Conservation (phyloP, 2,329 filamentous ascomycete species). For the Fusarium continuum region DNA sequence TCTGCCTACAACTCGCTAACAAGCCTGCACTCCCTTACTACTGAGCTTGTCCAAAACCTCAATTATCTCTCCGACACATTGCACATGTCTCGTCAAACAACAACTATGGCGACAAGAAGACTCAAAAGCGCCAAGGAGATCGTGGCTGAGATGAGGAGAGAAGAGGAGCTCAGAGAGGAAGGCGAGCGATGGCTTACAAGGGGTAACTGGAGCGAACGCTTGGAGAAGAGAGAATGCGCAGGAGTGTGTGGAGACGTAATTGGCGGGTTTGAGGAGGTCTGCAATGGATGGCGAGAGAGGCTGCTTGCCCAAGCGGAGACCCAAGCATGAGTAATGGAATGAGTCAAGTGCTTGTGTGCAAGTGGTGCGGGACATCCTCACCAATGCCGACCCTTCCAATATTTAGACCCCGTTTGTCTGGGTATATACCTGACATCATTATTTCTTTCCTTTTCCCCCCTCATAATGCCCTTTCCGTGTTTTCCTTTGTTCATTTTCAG, state of each 20-base stretch:
- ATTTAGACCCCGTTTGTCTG: constrained; percentile 12
- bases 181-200: constrained; percentile 82
- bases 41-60: constrained; percentile 80
- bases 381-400: constrained; percentile 9
- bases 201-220: constrained; percentile 82
- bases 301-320: constrained; percentile 72
- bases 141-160: constrained; percentile 83
- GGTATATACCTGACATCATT: constrained; percentile 6
- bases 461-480: constrained; percentile 7
- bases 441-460: constrained; percentile 6
- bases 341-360: constrained; percentile 3
- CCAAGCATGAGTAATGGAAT: constrained; percentile 46
- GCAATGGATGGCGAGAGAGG: constrained; percentile 82
- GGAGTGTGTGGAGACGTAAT: constrained; percentile 87
- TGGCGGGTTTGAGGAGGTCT: constrained; percentile 90
- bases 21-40: constrained; percentile 74
- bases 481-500: constrained; percentile 24
- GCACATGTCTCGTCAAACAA: constrained; percentile 92
- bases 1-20: constrained; percentile 72
- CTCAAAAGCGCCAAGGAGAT: constrained; percentile 85
- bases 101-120: constrained; percentile 80
- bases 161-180: constrained; percentile 83
- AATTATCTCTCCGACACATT: constrained; percentile 89
- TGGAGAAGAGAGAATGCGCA: constrained; percentile 82
- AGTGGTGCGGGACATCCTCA: constrained; percentile 26